phyloP scores from a whole-genome alignment of 2,329 filamentous ascomycete genomes.

The Fusarium subglutinans region DNA sequence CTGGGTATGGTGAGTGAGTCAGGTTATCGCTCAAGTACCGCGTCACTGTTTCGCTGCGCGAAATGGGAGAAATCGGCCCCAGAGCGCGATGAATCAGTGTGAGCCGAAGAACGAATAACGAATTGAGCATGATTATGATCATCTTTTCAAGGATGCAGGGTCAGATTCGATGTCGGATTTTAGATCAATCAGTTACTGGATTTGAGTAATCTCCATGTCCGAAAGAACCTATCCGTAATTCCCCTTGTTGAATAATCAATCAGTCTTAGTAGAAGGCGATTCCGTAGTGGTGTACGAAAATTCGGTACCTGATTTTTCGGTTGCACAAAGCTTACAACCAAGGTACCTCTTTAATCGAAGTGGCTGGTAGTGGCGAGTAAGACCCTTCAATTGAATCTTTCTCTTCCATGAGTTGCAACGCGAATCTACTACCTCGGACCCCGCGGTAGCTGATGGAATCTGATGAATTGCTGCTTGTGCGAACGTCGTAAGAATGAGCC shows the following conservation, averaged over 20 bases:
- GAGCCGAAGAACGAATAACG: constrained; percentile 18
- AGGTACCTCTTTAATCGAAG: constrained; percentile 28
- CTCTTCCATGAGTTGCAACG: neutral
- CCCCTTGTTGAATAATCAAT: neutral
- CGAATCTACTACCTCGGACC: constrained; percentile 5
- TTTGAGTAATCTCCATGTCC: constrained; percentile 9
- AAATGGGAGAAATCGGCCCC: constrained; percentile 23
- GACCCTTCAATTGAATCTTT: constrained; percentile 22
- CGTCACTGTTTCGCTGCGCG: constrained; percentile 9
- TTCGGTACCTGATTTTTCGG: constrained; percentile 9
- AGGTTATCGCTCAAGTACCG: constrained; percentile 32
- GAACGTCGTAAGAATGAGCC: constrained; percentile 12
- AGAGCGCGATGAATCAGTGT: constrained; percentile 18
- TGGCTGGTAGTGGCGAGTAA: constrained; percentile 42
- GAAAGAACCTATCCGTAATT: neutral
- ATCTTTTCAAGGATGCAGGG: neutral
- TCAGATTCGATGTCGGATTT: constrained; percentile 17
- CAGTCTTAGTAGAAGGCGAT: constrained; percentile 22
- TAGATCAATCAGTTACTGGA: constrained; percentile 1
- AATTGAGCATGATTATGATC: neutral
- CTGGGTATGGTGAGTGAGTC: constrained; percentile 30
- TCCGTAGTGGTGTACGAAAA: constrained; percentile 25
- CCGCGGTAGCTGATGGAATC: constrained; percentile 1
- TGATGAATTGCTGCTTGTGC: constrained; percentile 3
- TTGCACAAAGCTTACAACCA: neutral